Evolutionary conservation across 768 basidiomycete genomes (phyloP).

Genomic region (Epithele typhae): DNA sequence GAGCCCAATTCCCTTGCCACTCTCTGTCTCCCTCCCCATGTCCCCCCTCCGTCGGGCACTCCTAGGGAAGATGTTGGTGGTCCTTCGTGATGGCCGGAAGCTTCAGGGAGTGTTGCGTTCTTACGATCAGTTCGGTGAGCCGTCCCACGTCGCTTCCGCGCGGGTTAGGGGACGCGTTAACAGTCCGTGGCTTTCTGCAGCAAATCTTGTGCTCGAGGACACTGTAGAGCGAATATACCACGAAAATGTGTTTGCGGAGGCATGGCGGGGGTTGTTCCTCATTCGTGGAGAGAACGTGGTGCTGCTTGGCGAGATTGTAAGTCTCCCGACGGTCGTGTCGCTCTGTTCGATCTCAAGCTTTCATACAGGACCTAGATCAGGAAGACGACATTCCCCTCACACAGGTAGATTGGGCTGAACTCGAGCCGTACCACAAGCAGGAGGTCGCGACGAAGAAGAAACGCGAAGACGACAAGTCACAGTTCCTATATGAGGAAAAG

Average conservation of each 20-base stretch:
- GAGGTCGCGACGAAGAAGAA: conserved; percentile 72
- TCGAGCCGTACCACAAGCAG: conserved; percentile 68
- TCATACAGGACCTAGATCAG: conserved; percentile 76
- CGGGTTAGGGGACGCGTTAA: no score
- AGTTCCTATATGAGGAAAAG: conserved; percentile 75
- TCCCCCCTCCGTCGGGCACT: conserved; percentile 23
- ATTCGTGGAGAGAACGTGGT: conserved; percentile 99
- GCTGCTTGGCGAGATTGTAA: conserved; percentile 90
- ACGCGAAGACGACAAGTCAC: conserved; percentile 79
- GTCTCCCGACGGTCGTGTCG: conserved; percentile 28
- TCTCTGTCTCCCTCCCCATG: not conserved
- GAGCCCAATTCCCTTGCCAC: conserved; percentile 19
- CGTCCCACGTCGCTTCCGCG: not conserved
- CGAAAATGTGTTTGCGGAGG: conserved; percentile 82
- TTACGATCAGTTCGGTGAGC: conserved; percentile 95
- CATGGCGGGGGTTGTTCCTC: conserved; percentile 84
- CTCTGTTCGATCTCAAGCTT: not conserved
- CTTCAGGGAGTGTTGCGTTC: conserved; percentile 93
- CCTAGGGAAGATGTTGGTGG: conserved; percentile 96
- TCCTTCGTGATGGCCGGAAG: conserved; percentile 94
- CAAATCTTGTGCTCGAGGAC: conserved; percentile 95
- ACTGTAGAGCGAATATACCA: conserved; percentile 95
- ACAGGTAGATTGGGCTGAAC: conserved; percentile 65
- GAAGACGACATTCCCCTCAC: conserved; percentile 84
- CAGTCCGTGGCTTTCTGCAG: conserved; percentile 35